These are phyloP conservation scores for Butyriboletus appendiculatus DNA, from an alignment of 1,284 basidiomycete species.

Conservation along the genomic window DNA sequence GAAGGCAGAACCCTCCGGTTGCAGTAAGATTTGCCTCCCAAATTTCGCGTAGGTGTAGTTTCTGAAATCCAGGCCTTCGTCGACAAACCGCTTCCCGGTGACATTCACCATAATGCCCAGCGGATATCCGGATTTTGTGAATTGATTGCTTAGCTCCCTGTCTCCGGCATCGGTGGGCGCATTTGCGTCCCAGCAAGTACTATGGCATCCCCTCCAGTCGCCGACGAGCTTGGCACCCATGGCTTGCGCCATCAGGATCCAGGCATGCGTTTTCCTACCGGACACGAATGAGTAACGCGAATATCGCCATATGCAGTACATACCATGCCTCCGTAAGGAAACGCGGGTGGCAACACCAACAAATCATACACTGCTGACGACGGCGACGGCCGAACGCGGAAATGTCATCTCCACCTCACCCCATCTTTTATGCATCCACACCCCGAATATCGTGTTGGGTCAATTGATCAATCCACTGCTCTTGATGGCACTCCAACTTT, in stretches of 20 bases:
- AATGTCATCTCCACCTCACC: too few relatives aligned
- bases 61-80: constrained; percentile 69
- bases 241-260: constrained; percentile 49
- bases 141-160: constrained; percentile 62
- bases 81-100: constrained; percentile 59
- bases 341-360: too few relatives aligned
- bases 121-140: constrained; percentile 72
- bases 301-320: too few relatives aligned
- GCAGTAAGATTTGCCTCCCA: constrained; percentile 55
- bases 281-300: too few relatives aligned
- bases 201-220: constrained; percentile 66
- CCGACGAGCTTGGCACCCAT: constrained; percentile 57
- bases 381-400: too few relatives aligned
- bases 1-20: constrained; percentile 60
- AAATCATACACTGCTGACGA: too few relatives aligned
- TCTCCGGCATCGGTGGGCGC: constrained; percentile 51
- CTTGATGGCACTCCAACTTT: too few relatives aligned
- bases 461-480: too few relatives aligned
- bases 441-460: too few relatives aligned
- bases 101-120: constrained; percentile 67
- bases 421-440: too few relatives aligned
- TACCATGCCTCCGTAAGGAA: too few relatives aligned
- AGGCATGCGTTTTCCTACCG: too few relatives aligned
- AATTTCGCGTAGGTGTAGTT: constrained; percentile 74
- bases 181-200: constrained; percentile 71